phyloP scores from a whole-genome alignment of 805 yeast species.

The Hemisphaericaspora nanyangensis region DNA sequence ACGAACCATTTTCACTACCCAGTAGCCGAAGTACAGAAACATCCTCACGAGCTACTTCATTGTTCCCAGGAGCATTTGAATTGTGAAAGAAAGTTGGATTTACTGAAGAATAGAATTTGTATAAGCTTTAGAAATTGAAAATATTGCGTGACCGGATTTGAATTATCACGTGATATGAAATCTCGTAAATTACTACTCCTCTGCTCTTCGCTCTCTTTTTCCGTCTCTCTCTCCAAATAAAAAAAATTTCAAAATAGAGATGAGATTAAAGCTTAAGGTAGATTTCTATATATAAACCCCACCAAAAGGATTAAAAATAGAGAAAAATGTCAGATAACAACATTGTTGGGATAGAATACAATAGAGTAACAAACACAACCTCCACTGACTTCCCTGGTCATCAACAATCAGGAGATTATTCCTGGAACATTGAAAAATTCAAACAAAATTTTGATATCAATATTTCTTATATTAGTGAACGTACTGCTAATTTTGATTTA shows the following conservation, averaged over 20 bases:
- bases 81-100: too few species aligned
- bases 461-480: constrained; percentile 59
- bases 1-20: neutral
- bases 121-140: too few species aligned
- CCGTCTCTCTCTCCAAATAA: too few species aligned
- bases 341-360: constrained; percentile 82
- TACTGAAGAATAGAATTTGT: too few species aligned
- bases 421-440: constrained; percentile 85
- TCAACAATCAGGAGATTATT: constrained; percentile 54
- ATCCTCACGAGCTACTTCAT: neutral
- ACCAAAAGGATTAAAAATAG: too few species aligned
- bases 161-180: too few species aligned
- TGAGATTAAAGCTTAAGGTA: too few species aligned
- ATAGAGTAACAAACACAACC: constrained; percentile 85
- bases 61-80: constrained; percentile 2
- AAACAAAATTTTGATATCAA: constrained; percentile 62
- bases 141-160: too few species aligned
- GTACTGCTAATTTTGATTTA: constrained; percentile 82
- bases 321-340: constrained; percentile 25
- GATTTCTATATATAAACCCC: too few species aligned
- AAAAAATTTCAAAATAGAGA: too few species aligned
- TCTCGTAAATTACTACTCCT: too few species aligned
- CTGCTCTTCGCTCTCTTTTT: too few species aligned
- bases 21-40: neutral
- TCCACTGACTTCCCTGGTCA: constrained; percentile 94